Conservation (phyloP, 345 rosid species). For the Acer campestre region DNA sequence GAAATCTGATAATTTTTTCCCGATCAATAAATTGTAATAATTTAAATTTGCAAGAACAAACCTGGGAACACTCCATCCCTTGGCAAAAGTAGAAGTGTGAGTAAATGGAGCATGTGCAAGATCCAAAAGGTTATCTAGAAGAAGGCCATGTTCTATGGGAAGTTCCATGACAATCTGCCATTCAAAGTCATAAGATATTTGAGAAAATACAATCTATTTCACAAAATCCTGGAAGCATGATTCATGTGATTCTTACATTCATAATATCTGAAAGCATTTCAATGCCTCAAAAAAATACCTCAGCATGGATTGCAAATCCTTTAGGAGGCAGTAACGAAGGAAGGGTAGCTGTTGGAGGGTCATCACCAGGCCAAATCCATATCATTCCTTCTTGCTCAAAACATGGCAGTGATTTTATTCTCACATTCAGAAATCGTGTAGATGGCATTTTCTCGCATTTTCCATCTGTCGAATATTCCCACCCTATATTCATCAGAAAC, state of each 20-base stretch:
- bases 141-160: constrained; percentile 97
- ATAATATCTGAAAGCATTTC: not conserved
- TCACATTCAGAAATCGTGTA: constrained; percentile 65
- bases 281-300: constrained; percentile 48
- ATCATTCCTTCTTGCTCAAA: constrained; percentile 95
- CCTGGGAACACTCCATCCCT: constrained; percentile 99
- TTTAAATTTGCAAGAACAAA: constrained; percentile 32
- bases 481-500: constrained; percentile 48
- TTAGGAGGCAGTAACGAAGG: constrained; percentile 88
- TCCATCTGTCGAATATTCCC: constrained; percentile 98
- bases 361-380: constrained; percentile 97
- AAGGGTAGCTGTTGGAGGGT: constrained; percentile 67
- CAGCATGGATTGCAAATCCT: constrained; percentile 90
- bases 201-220: constrained; percentile 5
- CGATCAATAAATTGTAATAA: not conserved
- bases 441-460: constrained; percentile 97
- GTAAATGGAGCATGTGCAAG: constrained; percentile 98
- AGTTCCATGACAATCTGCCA: constrained; percentile 94
- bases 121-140: constrained; percentile 92
- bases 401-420: constrained; percentile 80
- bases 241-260: not conserved
- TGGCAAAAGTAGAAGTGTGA: constrained; percentile 96
- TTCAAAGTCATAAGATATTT: constrained; percentile 9
- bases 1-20: not conserved
- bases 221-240: not conserved